Evolutionary conservation across 2,329 filamentous ascomycete species (phyloP).

Genomic region (Diplocarpon rosae): DNA sequence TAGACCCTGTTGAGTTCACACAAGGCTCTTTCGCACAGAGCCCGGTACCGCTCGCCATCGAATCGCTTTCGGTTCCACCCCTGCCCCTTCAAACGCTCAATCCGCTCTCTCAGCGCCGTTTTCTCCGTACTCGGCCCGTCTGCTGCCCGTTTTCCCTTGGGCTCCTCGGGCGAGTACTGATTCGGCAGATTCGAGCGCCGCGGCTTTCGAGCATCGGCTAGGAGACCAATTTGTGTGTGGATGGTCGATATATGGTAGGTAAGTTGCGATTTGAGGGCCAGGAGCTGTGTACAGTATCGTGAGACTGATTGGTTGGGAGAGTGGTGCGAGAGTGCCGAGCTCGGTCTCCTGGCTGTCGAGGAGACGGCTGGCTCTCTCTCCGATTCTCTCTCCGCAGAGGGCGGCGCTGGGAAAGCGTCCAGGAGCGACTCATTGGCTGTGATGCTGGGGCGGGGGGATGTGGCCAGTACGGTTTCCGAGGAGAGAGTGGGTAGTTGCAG

Average conservation of each 20-base stretch:
- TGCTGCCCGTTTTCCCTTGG: not conserved
- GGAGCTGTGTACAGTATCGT: conserved; percentile 16
- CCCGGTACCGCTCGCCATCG: conserved; percentile 16
- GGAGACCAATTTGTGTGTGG: conserved; percentile 12
- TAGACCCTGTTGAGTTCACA: conserved; percentile 11
- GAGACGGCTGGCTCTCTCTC: not conserved
- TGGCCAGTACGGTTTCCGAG: conserved; percentile 1
- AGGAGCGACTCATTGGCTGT: conserved; percentile 8
- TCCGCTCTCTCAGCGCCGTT: conserved; percentile 12
- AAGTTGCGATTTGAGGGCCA: conserved; percentile 13
- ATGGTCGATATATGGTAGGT: conserved; percentile 16
- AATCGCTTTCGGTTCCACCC: conserved; percentile 21
- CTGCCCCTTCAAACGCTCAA: conserved; percentile 12
- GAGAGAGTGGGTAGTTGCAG: conserved; percentile 2
- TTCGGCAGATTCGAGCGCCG: conserved; percentile 15
- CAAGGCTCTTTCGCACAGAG: conserved; percentile 21
- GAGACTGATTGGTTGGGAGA: conserved; percentile 5
- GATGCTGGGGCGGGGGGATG: not conserved
- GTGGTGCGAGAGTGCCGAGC: too few relatives aligned
- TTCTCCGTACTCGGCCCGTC: conserved; percentile 7
- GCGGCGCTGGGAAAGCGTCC: conserved; percentile 13
- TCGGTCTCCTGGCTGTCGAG: not conserved
- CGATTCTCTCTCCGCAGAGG: not conserved
- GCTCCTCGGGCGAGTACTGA: not conserved
- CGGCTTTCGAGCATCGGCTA: conserved; percentile 11